Evolutionary conservation across 148 eudicot species (phyloP), one percentile per base, ranked within the genome.

Genomic region (Chenopodium berlandieri): DNA sequence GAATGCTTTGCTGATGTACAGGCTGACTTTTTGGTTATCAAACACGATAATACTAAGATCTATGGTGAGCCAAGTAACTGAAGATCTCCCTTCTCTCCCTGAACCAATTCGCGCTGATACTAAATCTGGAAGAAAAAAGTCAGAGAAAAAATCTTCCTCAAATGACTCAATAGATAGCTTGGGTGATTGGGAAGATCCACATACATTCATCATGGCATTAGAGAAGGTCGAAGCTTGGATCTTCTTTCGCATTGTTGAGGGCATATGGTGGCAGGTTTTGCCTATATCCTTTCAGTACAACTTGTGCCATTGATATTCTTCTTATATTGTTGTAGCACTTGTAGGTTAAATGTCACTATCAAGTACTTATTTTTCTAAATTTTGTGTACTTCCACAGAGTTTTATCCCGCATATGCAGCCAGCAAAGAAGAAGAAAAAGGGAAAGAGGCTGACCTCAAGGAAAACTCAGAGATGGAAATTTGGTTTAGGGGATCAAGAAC

Each of bases 201-300:
- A 80, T 40, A 91, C 93, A 34, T 91, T 95, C 40, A 81, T 82
- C 52, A 85, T 86, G 82, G 95, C 99, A 62, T 83, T 95, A 83
- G 99, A 92, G 78, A 95, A 86, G 81, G 79, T 93, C 58, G 99
- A 95, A 86, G 91, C 97, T 86, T 95, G 99, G 99, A 88, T 94
- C 79, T 93, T 95, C 77, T 87, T 89, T 47, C 88, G 91, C 54
- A 91, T 94, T 73, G 87, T 92, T 23, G 97, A 95, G 88, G 94
- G 94, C 30, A 84, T 94, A 47, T 95, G 99, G 99, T 95, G 99
- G 99, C 99, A 95, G 99, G 98, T 95, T 73, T 58, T 12, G 8
- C 58, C 27, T 76, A 12, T 9, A 37, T 7, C 25, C 30, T 66
- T 56, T 62, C 22, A 30, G 19, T 32, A 16, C 40, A 22, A 34